Conservation (phyloP, 2,329 filamentous ascomycete species). For the Lasiodiplodia sp. region DNA sequence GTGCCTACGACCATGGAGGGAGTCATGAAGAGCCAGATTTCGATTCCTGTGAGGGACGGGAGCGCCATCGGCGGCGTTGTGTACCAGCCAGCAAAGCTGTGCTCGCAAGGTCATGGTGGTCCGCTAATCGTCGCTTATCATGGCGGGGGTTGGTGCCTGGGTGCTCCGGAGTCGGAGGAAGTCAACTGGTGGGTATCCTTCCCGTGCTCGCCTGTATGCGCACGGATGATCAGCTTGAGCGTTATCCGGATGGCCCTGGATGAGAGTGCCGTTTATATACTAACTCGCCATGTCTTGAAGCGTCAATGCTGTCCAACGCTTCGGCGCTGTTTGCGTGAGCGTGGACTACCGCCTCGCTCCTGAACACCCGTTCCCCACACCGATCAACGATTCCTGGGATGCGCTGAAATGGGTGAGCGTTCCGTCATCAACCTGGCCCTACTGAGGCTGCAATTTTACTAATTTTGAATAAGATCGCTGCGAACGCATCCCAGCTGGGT, state of each 20-base stretch:
- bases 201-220: too few relatives aligned
- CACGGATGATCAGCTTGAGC: not conserved
- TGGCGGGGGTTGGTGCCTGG: conserved; percentile 35
- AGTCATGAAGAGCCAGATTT: not conserved
- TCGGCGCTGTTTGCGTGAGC: conserved; percentile 65
- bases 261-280: not conserved
- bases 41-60: conserved; percentile 14
- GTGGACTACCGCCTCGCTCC: conserved; percentile 69
- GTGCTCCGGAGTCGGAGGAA: conserved; percentile 32
- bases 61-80: not conserved
- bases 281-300: not conserved
- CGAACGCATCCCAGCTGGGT: conserved; percentile 30
- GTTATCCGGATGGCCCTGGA: not conserved
- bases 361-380: conserved; percentile 67
- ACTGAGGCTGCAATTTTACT: too few relatives aligned
- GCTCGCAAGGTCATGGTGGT: not conserved
- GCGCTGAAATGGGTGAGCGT: conserved; percentile 32
- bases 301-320: conserved; percentile 56
- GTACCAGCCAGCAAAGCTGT: not conserved
- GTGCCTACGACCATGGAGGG: conserved; percentile 1
- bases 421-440: too few relatives aligned
- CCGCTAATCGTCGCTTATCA: conserved; percentile 36
- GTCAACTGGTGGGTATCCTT: conserved; percentile 15
- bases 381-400: conserved; percentile 61
- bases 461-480: conserved; percentile 11